phyloP scores from a whole-genome alignment of 1,284 basidiomycete genomes.

The Heterobasidion parviporum region DNA sequence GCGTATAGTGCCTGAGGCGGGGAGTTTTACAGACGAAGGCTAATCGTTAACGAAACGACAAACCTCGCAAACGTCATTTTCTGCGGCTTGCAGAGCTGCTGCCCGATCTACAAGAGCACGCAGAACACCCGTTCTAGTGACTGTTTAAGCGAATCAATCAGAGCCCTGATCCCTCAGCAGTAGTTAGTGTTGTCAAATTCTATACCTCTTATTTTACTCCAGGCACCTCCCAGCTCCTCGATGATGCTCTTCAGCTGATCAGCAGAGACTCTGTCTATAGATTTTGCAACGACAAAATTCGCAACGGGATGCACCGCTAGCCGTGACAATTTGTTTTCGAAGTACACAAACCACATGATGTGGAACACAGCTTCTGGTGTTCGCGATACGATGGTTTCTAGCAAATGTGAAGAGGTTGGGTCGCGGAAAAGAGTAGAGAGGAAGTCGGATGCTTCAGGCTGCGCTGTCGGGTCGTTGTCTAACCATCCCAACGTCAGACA shows the following conservation, averaged over 20 bases:
- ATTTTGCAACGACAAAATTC: conserved; percentile 85
- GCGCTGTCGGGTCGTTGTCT: conserved; percentile 28
- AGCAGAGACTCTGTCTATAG: conserved; percentile 49
- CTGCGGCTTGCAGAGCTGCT: conserved; percentile 33
- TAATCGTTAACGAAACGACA: conserved; percentile 4
- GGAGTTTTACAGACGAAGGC: too few species aligned
- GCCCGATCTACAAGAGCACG: conserved; percentile 67
- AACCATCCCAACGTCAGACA: background rate
- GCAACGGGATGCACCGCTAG: conserved; percentile 81
- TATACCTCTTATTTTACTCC: conserved; percentile 46
- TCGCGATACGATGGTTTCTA: conserved; percentile 68
- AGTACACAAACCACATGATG: conserved; percentile 71
- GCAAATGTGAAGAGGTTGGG: conserved; percentile 79
- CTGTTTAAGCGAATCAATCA: conserved; percentile 19
- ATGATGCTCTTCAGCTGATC: conserved; percentile 53
- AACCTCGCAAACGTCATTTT: conserved; percentile 41
- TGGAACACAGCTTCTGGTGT: conserved; percentile 58
- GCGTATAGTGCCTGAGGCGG: background rate
- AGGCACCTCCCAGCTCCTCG: conserved; percentile 46
- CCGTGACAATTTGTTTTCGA: conserved; percentile 61
- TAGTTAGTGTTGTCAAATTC: conserved; percentile 11
- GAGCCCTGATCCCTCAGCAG: too few species aligned
- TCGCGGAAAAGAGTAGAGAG: conserved; percentile 75
- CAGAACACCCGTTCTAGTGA: conserved; percentile 58
- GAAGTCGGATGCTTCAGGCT: conserved; percentile 58